Base-by-base conservation (phyloP, 2,329 filamentous ascomycete species). In the Penicillium occitanis region DNA sequence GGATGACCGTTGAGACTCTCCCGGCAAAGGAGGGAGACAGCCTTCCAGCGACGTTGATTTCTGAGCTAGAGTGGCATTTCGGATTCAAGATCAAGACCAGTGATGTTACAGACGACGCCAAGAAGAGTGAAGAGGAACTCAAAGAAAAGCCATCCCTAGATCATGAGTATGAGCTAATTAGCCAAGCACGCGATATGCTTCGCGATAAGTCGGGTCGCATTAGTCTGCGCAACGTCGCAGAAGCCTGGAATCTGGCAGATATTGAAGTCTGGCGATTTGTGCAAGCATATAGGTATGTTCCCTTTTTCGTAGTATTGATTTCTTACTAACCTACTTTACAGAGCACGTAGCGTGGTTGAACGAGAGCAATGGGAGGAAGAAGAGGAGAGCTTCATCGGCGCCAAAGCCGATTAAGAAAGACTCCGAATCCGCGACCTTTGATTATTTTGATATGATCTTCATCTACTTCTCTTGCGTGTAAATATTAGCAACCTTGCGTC, bases 21-120 rank as follows among this genome's bases (percentile, higher is more conserved):
- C 78, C 82, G 5, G 76, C 80, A 0, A 77, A 77, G 64, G 73
- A 73, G 25, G 76, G 75, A 14, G 87, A 90, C 72, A 80, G 81
- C 51, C 79, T 89, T 7, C 87, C 90, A 2, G 77, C 77, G 2
- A 70, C 73, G 14, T 75, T 80, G 40, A 67, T 82, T 22, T 77
- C 85, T n/a, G 90, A 95, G 69, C 81, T 97, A 2, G 90, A 94
- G 74, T 98, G 93, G 92, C 86, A 90, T 70, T 92, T 98, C 75
- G 95, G 94, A 63, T 98, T 98, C 77, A 82, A 84, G 14, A 84
- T 97, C 10, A 57, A 50, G n/a, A 64, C 62, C 17, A 28, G 30
- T 11, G 51, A 58, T n/a, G 33, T 14, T 19, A 71, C 75, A 37
- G 77, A 78, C 59, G 73, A 76, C 64, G 71, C 72, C 44, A 80